Conservation (phyloP, 129 eudicot species). For the Dittrichia graveolens region DNA sequence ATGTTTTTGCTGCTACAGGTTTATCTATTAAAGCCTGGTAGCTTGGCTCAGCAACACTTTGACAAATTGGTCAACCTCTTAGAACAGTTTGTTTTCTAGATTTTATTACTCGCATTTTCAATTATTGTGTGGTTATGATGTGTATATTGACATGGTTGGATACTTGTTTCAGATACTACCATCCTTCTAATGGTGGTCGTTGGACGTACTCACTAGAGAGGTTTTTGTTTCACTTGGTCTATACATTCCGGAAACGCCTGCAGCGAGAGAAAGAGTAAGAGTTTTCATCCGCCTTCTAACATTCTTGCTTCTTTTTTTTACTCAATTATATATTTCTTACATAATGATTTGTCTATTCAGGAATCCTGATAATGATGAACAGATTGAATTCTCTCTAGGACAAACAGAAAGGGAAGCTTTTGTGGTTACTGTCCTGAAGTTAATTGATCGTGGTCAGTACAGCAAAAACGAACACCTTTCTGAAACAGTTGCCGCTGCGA, state of each 20-base stretch:
- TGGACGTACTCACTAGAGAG: constrained; percentile 95
- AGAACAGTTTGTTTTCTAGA: constrained; percentile 88
- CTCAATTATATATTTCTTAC: constrained; percentile 22
- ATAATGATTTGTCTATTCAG: constrained; percentile 44
- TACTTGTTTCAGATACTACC: constrained; percentile 75
- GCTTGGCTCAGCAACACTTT: constrained; percentile 74
- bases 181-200: constrained; percentile 99
- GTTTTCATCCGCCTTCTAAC: background rate
- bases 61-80: constrained; percentile 97
- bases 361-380: constrained; percentile 40
- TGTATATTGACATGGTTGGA: constrained; percentile 19
- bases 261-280: constrained; percentile 84
- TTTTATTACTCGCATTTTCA: constrained; percentile 33
- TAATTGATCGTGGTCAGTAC: constrained; percentile 96
- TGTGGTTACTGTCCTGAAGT: constrained; percentile 70
- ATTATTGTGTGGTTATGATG: background rate
- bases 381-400: constrained; percentile 53
- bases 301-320: background rate
- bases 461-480: constrained; percentile 91
- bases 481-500: constrained; percentile 93
- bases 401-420: constrained; percentile 78
- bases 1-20: constrained; percentile 60
- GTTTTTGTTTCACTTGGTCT: constrained; percentile 79
- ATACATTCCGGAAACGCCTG: constrained; percentile 69
- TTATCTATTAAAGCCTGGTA: constrained; percentile 78